Evolutionary conservation across 345 rosid genomes (phyloP).

Genomic region (Sisymbrium altissimum): DNA sequence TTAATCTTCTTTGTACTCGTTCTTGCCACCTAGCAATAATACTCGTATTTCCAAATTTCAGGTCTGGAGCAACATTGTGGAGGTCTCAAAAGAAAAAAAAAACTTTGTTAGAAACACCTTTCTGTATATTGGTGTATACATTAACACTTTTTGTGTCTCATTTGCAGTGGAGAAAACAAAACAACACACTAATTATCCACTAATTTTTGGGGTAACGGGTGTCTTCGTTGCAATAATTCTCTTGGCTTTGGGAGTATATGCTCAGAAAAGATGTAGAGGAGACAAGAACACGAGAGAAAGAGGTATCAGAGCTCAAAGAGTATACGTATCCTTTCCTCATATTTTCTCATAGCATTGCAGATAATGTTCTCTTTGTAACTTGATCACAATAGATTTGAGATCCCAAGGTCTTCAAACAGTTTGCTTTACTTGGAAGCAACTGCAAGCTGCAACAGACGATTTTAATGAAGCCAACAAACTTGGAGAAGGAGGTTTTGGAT

Average conservation of each 20-base stretch:
- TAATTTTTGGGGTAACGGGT: background rate
- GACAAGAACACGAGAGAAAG: background rate
- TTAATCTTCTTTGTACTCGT: background rate
- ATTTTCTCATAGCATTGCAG: background rate
- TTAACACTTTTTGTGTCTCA: no score
- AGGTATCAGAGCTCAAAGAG: background rate
- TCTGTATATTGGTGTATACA: no score
- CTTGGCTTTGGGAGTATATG: conserved; percentile 28
- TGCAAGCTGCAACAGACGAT: conserved; percentile 13
- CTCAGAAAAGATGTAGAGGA: conserved; percentile 14
- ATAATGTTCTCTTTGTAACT: background rate
- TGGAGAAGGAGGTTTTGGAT: conserved; percentile 33
- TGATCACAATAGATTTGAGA: no score
- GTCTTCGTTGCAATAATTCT: background rate
- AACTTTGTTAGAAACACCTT: background rate
- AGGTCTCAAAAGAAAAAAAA: background rate
- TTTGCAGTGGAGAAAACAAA: conserved; percentile 5
- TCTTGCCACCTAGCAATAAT: background rate
- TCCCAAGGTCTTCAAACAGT: no score
- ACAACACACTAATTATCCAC: background rate
- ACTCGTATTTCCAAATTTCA: background rate
- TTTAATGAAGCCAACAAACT: conserved; percentile 20
- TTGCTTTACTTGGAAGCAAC: no score
- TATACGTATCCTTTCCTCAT: background rate
- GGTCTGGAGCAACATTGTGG: background rate